Base-by-base conservation (phyloP, 2,329 filamentous ascomycete species). In the Xylaria sp. region DNA sequence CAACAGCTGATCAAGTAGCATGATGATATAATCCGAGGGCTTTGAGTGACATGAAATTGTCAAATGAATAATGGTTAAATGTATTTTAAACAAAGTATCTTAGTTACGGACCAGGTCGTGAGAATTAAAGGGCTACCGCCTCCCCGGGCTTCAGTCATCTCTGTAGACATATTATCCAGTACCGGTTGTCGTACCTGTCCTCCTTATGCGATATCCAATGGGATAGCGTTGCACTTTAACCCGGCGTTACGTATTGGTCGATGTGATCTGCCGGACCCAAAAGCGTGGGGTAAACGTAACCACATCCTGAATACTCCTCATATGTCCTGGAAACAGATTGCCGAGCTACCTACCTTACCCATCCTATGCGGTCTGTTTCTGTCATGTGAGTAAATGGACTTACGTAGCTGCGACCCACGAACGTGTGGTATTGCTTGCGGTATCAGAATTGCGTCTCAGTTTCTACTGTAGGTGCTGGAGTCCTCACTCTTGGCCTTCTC, bases 1-100 rank as follows among this genome's bases (percentile, higher is more conserved):
- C 47, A 72, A 40, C 35, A 76, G 60, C 37, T 74, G 71, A 58
- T 74, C 67, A 32, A 75, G 74, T 53, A 75, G 40, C 75, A 77
- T 76, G 32, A 18, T 65, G 53, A 32, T 18, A 48, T 54, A 35
- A 42, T 50, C 13, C 44, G 44, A 60, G 35, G 48, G n/a, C 35
- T 35, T 37, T 16, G 27, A 32, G 66, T 6, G 23, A 48, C 40
- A 48, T 32, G 27, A 35, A 63, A 35, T 42, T 50, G 40, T 21
- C 32, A 27, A 29, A 21, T 37, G 59, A 44, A 48, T 16, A 37
- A 12, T 37, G 47, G 2, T 44, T n/a, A 35, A 16, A 51, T 18
- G 29, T 32, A 32, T 54, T 44, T 42, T 48, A 18, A 37, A 47
- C 51, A 54, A 29, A 48, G 32, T 60, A 51, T 53, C 58, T 40